phyloP scores from a whole-genome alignment of 2,329 filamentous ascomycete species.

The Calonectria honghensis region DNA sequence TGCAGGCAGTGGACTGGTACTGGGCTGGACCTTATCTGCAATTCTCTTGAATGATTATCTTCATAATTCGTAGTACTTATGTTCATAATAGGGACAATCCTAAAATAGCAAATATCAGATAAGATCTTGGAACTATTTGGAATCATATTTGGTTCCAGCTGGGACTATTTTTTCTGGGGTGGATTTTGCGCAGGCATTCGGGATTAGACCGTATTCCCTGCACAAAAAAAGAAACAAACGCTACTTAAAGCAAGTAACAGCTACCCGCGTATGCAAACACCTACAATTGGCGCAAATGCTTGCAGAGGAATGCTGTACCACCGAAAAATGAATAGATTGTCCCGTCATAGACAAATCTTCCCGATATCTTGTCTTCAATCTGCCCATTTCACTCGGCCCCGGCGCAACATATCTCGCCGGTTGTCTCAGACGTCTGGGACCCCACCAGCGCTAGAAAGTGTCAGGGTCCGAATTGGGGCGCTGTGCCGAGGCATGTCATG shows the following conservation, averaged over 20 bases:
- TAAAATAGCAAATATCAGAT: not conserved
- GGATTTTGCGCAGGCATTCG: not conserved
- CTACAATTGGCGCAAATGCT: not conserved
- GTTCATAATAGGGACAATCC: not conserved
- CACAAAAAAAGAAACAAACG: not conserved
- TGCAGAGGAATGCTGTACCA: not conserved
- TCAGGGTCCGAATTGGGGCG: constrained; percentile 48
- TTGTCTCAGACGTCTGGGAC: constrained; percentile 36
- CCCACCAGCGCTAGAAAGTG: constrained; percentile 38
- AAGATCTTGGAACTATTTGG: not conserved
- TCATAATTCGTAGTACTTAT: not conserved
- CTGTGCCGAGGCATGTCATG: constrained; percentile 52
- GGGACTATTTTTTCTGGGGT: not conserved
- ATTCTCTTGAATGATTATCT: not conserved
- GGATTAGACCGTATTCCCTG: not conserved
- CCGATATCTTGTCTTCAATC: not conserved
- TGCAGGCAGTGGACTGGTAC: not conserved
- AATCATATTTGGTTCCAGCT: not conserved
- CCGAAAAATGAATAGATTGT: not conserved
- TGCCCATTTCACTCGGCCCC: constrained; percentile 41
- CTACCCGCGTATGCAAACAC: not conserved
- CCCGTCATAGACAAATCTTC: not conserved
- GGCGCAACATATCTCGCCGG: constrained; percentile 49
- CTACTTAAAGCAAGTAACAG: not conserved
- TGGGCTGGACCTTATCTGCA: not conserved